Percentiles rank a stretch among this genome's conserved stretches.
phyloP scores from a whole-genome alignment of 208 protist genomes.

The Naegleria lovaniensis region DNA sequence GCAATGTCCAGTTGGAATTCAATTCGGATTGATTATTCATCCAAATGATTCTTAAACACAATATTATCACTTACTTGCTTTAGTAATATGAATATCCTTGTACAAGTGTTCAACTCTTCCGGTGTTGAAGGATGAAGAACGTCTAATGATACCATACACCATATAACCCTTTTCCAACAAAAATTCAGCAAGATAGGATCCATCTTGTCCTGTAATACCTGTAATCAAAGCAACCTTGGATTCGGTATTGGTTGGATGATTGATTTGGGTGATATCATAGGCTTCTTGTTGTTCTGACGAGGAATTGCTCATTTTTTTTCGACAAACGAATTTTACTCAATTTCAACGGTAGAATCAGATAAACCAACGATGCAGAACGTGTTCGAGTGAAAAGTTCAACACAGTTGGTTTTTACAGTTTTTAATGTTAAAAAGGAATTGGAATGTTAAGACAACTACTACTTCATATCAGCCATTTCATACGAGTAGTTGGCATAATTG shows the following conservation, averaged over 20 bases:
- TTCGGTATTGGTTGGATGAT: background rate
- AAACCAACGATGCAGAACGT: too few relatives aligned
- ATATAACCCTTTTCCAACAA: conserved; percentile 65
- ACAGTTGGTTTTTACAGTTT: too few relatives aligned
- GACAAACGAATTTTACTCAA: too few relatives aligned
- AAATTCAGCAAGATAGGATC: conserved; percentile 61
- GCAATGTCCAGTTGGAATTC: too few relatives aligned
- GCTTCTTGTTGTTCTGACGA: background rate
- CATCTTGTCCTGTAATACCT: conserved; percentile 80
- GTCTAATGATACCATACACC: conserved; percentile 85
- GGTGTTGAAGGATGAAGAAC: conserved; percentile 80
- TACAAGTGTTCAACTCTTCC: conserved; percentile 77
- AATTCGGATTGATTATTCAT: too few relatives aligned
- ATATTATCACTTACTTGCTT: conserved; percentile 30
- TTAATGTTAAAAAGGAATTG: too few relatives aligned
- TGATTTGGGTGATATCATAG: background rate
- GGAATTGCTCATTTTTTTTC: background rate
- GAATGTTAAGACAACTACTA: too few relatives aligned
- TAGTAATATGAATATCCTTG: conserved; percentile 39
- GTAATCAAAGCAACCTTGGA: conserved; percentile 75
- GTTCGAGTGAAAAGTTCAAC: too few relatives aligned
- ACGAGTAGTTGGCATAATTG: too few relatives aligned
- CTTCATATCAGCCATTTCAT: too few relatives aligned
- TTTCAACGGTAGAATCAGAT: too few relatives aligned
- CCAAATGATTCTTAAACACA: too few relatives aligned